Base-by-base conservation (phyloP, 805 yeast genomes). In the Tetrapisispora fleetii region DNA sequence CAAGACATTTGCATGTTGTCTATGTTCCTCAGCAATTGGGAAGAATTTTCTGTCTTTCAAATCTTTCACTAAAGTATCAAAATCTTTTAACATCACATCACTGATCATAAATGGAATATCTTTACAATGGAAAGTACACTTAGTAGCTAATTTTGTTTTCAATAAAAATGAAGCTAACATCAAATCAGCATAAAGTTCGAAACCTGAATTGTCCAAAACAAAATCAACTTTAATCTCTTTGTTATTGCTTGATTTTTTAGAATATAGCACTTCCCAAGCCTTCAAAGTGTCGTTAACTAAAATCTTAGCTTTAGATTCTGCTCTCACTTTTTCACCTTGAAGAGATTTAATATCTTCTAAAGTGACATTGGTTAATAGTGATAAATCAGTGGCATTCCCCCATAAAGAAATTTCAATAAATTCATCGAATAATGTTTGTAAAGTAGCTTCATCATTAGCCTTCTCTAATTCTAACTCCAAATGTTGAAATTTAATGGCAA, bases 381-480 rank as follows among this genome's bases (percentile, higher is more conserved):
- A 88, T 60, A 93, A 75, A 66, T 93, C 99, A 4, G 97, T 87
- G 18, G 98, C 97, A 66, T 93, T 93, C 27, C 99, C 99, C 99
- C 99, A 93, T 47, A 93, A 68, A 0, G 96, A 86, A 48, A 91
- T 78, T 62, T 89, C 95, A 40, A 85, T 68, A 53, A 90, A 85
- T 63, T 93, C 99, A 52, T 74, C 77, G 71, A 89, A 90, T 41
- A 88, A 69, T 13, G 83, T 57, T 51, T 72, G 64, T 52, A 81
- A 64, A 0, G 75, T 64, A 4, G 76, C 80, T 1, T 52, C 51
- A 49, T 72, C 76, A 17, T 55, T 51, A 17, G 30, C 46, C 1
- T 42, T 45, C 14, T 45, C 27, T 40, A 66, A 56, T 46, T 70
- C 66, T 32, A 60, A 56, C 16, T 59, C 56, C 46, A 79, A 63